A percentile compares a stretch with the other conserved stretches of the same genome.
Conservation (phyloP, 495 filamentous ascomycete genomes). For the Trypethelium eluteriae region DNA sequence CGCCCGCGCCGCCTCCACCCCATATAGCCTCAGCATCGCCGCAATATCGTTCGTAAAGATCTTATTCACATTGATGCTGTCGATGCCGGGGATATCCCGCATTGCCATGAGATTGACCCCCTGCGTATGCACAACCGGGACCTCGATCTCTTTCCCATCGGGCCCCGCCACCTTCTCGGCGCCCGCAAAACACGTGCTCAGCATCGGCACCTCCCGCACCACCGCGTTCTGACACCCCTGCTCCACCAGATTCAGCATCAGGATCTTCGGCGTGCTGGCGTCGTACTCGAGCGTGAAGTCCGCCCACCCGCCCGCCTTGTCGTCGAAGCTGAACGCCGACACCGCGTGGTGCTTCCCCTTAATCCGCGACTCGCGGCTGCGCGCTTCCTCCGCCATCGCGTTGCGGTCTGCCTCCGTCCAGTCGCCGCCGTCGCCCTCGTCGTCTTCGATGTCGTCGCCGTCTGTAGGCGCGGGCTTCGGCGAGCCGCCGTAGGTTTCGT, state of each 20-base stretch:
- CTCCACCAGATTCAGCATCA: constrained; percentile 86
- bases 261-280: constrained; percentile 72
- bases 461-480: constrained; percentile 13
- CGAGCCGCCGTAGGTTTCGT: constrained; percentile 28
- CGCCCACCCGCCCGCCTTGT: constrained; percentile 62
- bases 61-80: constrained; percentile 77
- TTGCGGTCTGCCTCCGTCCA: background rate
- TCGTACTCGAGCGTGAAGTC: constrained; percentile 79
- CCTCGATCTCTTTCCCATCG: constrained; percentile 41
- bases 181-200: constrained; percentile 64
- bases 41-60: constrained; percentile 90
- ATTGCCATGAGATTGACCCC: constrained; percentile 87
- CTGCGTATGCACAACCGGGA: constrained; percentile 60
- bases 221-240: constrained; percentile 63
- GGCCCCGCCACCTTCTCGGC: constrained; percentile 48
- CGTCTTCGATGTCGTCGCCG: constrained; percentile 38
- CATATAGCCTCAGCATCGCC: constrained; percentile 74
- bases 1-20: constrained; percentile 83
- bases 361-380: constrained; percentile 57
- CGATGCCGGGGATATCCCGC: constrained; percentile 61
- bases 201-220: constrained; percentile 75
- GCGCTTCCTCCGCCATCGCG: constrained; percentile 32
- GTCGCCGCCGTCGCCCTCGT: constrained; percentile 50
- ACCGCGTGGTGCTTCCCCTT: constrained; percentile 56
- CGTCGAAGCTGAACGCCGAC: constrained; percentile 71